phyloP scores from a whole-genome alignment of 129 eudicot species.

The Saussurea involucrata region DNA sequence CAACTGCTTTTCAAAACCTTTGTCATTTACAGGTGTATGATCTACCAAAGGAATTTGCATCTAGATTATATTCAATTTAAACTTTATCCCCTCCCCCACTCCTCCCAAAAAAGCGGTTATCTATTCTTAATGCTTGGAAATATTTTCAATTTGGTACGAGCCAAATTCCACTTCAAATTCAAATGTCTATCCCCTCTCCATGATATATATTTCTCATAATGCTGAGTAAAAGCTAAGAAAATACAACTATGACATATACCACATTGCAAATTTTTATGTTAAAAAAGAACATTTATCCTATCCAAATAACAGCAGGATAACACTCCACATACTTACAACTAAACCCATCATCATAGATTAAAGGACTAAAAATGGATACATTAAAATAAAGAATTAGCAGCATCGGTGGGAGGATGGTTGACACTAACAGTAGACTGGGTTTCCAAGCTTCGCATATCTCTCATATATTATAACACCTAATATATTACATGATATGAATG shows the following conservation, averaged over 20 bases:
- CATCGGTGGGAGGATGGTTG: not conserved
- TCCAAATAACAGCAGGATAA: slow-evolving; percentile 7
- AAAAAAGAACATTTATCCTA: not conserved
- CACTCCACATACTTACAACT: not conserved
- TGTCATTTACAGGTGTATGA: not conserved
- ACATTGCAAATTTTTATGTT: not conserved
- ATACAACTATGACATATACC: not conserved
- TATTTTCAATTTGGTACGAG: not conserved
- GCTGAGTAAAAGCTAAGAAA: not conserved
- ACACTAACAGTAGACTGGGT: not conserved
- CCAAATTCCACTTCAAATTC: not conserved
- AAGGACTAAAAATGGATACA: not conserved
- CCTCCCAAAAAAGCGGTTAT: not conserved
- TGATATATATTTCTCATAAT: not conserved
- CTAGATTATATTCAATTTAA: not conserved
- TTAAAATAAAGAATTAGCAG: not conserved
- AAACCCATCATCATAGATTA: not conserved
- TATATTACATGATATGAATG: not conserved
- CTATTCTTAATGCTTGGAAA: not conserved
- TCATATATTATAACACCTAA: not conserved
- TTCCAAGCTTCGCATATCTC: not conserved
- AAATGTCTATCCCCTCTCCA: not conserved
- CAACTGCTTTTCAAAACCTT: not conserved
- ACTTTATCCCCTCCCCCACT: not conserved
- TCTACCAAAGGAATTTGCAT: not conserved